phyloP scores from a whole-genome alignment of 179 eudicot species.

The Gypsophila paniculata region DNA sequence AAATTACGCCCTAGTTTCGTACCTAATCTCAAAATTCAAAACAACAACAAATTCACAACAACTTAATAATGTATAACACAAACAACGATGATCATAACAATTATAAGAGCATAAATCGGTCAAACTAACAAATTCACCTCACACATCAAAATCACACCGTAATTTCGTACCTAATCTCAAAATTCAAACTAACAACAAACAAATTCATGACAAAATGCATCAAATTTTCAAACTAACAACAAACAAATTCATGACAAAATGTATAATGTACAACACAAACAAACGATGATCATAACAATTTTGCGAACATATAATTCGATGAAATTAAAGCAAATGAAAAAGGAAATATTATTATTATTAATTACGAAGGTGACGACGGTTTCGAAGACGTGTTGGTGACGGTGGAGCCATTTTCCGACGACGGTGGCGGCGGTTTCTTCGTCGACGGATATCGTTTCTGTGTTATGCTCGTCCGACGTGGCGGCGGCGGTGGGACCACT shows the following conservation, averaged over 20 bases:
- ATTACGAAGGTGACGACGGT: conserved; percentile 61
- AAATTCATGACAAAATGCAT: no score
- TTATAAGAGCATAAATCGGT: neutral
- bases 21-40: no score
- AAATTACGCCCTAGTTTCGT: no score
- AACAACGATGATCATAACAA: neutral
- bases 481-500: conserved; percentile 42
- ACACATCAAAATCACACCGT: neutral
- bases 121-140: conserved; percentile 5
- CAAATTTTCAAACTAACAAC: no score
- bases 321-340: neutral
- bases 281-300: no score
- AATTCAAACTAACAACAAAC: neutral
- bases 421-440: conserved; percentile 33
- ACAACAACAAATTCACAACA: no score
- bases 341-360: conserved; percentile 8
- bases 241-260: no score
- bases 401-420: conserved; percentile 51
- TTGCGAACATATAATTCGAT: neutral
- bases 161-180: neutral
- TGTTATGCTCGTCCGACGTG: conserved; percentile 43
- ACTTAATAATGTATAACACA: no score
- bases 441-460: conserved; percentile 43
- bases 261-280: no score
- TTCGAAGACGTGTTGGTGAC: conserved; percentile 32